phyloP scores from a whole-genome alignment of 2,329 filamentous ascomycete species.

The Nannizzia gypsea region DNA sequence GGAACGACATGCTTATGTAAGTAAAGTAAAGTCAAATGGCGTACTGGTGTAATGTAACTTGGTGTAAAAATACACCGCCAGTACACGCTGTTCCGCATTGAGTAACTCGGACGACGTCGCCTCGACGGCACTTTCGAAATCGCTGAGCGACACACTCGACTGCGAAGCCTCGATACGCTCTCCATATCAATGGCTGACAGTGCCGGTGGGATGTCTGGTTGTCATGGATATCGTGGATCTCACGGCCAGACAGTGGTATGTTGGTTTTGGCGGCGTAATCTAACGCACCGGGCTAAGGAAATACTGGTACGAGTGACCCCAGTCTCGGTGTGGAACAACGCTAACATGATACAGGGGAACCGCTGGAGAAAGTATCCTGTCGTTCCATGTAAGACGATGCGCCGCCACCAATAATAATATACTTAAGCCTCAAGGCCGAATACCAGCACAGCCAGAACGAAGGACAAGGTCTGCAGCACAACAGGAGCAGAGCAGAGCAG shows the following conservation, averaged over 20 bases:
- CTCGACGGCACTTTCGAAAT: background rate
- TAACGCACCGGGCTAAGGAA: background rate
- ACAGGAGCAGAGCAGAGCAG: background rate
- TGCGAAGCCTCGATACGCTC: background rate
- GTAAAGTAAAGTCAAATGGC: too few relatives aligned
- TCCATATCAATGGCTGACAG: background rate
- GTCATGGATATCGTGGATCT: background rate
- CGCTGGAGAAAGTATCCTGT: constrained; percentile 1
- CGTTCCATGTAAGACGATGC: constrained; percentile 3
- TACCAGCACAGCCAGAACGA: constrained; percentile 3
- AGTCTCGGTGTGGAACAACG: background rate
- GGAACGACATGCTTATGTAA: background rate
- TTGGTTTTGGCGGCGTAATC: background rate
- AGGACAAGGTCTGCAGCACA: background rate
- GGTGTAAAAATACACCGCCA: background rate
- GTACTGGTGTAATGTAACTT: background rate
- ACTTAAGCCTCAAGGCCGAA: constrained; percentile 7
- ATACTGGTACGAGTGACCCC: constrained; percentile 4
- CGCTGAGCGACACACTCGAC: background rate
- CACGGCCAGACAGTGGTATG: background rate
- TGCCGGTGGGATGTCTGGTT: background rate
- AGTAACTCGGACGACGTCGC: constrained; percentile 1
- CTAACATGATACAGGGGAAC: constrained; percentile 6
- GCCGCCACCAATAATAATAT: constrained; percentile 5
- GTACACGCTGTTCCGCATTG: background rate